Base-by-base conservation (phyloP, 2,329 filamentous ascomycete species). In the Westerdykella sp. region DNA sequence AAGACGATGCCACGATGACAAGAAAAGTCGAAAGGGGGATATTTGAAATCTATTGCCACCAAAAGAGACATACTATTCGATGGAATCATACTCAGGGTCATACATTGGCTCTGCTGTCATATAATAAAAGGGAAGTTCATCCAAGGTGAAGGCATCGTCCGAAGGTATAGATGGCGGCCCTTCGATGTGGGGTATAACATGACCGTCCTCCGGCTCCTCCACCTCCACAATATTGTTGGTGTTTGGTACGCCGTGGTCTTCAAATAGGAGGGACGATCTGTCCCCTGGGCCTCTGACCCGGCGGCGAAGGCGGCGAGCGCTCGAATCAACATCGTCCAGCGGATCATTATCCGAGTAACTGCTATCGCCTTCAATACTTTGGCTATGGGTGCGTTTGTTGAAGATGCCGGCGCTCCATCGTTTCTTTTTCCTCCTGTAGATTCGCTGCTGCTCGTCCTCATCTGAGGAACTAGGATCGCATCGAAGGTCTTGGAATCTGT, bases 351-450 rank as follows among this genome's bases (percentile, higher is more conserved):
- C 68, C 16, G 67, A 67, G 39, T 65, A 63, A 48, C 67, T 70
- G 41, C 65, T 65, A 40, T 72, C 69, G 40, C 68, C 69, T 50
- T 68, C 68, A 22, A 72, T 57, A 42, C 67, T 73, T 54, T 72
- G 65, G 47, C 68, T 71, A 55, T 73, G 66, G 37, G 59, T 69
- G 36, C 72, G 66, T 52, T 75, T 75, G 25, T 28, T 28, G 58
- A 67, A 71, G 35, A 64, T 56, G 7, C 68, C 65, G 16, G 61
- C 56, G 37, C 69, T 70, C 62, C 67, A 69, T 34, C 65, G 57
- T 46, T 69, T 68, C 49, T 69, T 70, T 47, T 67, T 68, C 32
- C 54, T 56, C 43, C 50, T 44, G 37, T 64, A 62, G 32, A 53
- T 58, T 16, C 57, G 49, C 44, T 57, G 51, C 40, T 58, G 49